Evolutionary conservation across 768 basidiomycete genomes (phyloP).

Genomic region (Rhodotorula babjevae): DNA sequence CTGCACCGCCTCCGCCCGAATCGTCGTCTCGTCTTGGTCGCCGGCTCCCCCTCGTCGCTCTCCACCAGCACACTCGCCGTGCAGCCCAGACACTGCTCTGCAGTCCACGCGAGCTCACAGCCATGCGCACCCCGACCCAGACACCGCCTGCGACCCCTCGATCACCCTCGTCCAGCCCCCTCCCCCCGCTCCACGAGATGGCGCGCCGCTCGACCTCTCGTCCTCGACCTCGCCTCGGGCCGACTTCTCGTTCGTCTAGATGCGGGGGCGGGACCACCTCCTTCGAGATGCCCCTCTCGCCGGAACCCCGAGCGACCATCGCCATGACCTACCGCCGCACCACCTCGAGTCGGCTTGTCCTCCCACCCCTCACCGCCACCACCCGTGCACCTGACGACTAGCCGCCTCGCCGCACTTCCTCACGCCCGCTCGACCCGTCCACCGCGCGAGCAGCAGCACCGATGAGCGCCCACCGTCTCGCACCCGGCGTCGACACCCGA

Average conservation of each 20-base stretch:
- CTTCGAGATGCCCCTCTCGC: no score
- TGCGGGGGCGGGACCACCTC: no score
- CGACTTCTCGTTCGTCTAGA: neutral
- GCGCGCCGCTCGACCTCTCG: no score
- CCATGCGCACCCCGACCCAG: neutral
- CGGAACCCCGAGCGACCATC: no score
- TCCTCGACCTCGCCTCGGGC: neutral
- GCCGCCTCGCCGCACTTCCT: no score
- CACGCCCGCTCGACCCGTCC: no score
- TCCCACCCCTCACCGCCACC: neutral
- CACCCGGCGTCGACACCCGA: no score
- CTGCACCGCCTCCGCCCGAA: neutral
- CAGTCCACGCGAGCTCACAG: neutral
- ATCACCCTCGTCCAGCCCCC: neutral
- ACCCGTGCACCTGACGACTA: neutral
- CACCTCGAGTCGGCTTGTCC: neutral
- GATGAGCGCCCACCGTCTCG: neutral
- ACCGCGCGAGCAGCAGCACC: no score
- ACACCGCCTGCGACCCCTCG: neutral
- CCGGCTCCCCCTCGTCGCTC: neutral
- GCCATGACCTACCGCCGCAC: no score
- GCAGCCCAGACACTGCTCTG: no score
- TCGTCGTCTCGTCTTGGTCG: no score
- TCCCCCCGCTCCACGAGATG: neutral
- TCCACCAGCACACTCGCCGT: neutral